Evolutionary conservation across 2,329 filamentous ascomycete genomes (phyloP).

Genomic region (Stagonosporopsis vannaccii): DNA sequence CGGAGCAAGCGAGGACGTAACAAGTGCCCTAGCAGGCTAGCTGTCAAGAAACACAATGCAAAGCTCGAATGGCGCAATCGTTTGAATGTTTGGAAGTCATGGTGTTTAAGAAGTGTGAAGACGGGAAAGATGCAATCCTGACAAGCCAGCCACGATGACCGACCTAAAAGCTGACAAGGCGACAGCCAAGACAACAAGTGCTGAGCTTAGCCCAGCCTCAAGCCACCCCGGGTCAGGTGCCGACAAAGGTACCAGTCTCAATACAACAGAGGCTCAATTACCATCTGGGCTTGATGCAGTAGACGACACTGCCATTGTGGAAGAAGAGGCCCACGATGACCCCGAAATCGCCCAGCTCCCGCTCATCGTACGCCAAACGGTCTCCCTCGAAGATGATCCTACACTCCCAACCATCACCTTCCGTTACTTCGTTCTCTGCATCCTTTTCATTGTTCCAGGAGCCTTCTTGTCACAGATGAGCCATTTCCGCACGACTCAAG

Average conservation of each 20-base stretch:
- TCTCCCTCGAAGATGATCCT: constrained; percentile 65
- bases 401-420: constrained; percentile 65
- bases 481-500: constrained; percentile 64
- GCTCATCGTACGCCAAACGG: constrained; percentile 62
- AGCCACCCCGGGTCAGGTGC: constrained; percentile 10
- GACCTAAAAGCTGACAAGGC: constrained; percentile 22
- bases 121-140: neutral
- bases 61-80: constrained; percentile 20
- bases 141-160: constrained; percentile 14
- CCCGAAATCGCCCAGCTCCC: constrained; percentile 57
- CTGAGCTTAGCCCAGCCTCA: constrained; percentile 20
- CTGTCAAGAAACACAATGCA: constrained; percentile 10
- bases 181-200: constrained; percentile 21
- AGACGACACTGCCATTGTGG: constrained; percentile 18
- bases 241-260: constrained; percentile 5
- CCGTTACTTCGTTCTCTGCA: constrained; percentile 64
- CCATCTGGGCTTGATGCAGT: constrained; percentile 9
- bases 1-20: constrained; percentile 14
- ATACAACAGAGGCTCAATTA: constrained; percentile 8
- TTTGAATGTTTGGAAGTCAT: neutral
- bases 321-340: constrained; percentile 32
- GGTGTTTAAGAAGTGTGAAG: constrained; percentile 8
- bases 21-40: constrained; percentile 6
- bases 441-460: constrained; percentile 64
- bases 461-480: constrained; percentile 66